Base-by-base conservation (phyloP, 1,139 yeast genomes). In the Pichia norvegensis region DNA sequence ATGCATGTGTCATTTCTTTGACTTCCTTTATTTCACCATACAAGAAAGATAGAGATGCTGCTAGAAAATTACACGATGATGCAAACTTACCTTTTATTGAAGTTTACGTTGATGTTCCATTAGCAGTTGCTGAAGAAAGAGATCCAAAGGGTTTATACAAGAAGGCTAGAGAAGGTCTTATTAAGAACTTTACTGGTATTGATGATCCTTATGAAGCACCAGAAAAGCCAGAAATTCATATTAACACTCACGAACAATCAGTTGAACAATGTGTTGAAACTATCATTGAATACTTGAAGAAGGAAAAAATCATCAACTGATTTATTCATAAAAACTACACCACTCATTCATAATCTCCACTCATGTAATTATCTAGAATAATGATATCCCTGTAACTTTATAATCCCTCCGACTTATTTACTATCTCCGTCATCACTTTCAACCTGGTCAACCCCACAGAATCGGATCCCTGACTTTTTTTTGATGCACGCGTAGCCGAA, bases 171-270 rank as follows among this genome's bases (percentile, higher is more conserved):
- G 95, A 88, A 59, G 97, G 97, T 29, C 72, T 84, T 52, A 90
- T 90, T 64, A 86, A 86, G 67, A 95, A 90, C 63, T 90, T 90
- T 69, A 90, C 97, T 21, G 97, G 97, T 47, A 82, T 90, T 51
- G 81, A 90, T 55, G 97, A 96, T 16, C 97, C 97, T 36, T 90
- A 90, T 64, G 97, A 90, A 70, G 94, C 85, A 2, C 97, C 97
- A 42, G 82, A 76, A 53, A 62, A 68, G 33, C 85, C 97, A 36
- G 97, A 90, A 68, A 73, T 90, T 53, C 92, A 83, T 62, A 69
- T 90, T 62, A 78, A 77, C 58, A 86, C 92, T 53, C 81, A 82
- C 62, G 75, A 81, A 57, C 70, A 73, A 48, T 67, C 85, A 27
- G 76, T 87, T 40, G 96, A 90, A 69, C 85, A 87, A 60, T 79